Conservation (phyloP, 768 basidiomycete genomes). For the Phylloporus sp. region DNA sequence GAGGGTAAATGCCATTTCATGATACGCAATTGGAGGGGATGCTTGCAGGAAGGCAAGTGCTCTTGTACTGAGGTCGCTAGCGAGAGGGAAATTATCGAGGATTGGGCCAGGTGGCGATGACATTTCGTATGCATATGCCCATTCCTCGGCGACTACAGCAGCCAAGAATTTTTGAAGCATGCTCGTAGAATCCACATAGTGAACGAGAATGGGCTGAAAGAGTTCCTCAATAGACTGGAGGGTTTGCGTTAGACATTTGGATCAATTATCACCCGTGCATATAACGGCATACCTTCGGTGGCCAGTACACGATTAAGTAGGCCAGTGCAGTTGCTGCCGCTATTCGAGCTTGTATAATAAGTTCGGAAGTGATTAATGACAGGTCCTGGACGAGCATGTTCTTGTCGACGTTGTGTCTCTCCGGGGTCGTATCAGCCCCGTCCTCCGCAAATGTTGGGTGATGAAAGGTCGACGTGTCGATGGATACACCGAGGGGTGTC, state of each 20-base stretch:
- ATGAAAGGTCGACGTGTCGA: conserved; percentile 70
- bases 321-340: conserved; percentile 78
- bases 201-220: conserved; percentile 70
- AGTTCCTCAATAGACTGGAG: conserved; percentile 51
- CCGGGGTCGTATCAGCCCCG: conserved; percentile 41
- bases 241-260: not conserved
- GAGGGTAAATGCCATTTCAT: conserved; percentile 85
- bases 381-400: conserved; percentile 90
- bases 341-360: conserved; percentile 74
- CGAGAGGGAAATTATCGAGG: conserved; percentile 55
- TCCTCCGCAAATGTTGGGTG: conserved; percentile 49
- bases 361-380: conserved; percentile 71
- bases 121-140: conserved; percentile 62
- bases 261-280: not conserved
- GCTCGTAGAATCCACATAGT: conserved; percentile 83
- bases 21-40: conserved; percentile 73
- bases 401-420: conserved; percentile 94
- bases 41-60: conserved; percentile 72
- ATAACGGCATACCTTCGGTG: conserved; percentile 42
- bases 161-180: conserved; percentile 88
- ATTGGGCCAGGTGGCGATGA: conserved; percentile 38
- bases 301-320: conserved; percentile 64
- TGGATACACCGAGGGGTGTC: conserved; percentile 81
- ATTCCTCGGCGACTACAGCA: conserved; percentile 88
- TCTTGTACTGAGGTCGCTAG: conserved; percentile 62